Evolutionary conservation across 345 rosid genomes (phyloP), one percentile per base, ranked within the genome.

Genomic region (Iberis pinnata): DNA sequence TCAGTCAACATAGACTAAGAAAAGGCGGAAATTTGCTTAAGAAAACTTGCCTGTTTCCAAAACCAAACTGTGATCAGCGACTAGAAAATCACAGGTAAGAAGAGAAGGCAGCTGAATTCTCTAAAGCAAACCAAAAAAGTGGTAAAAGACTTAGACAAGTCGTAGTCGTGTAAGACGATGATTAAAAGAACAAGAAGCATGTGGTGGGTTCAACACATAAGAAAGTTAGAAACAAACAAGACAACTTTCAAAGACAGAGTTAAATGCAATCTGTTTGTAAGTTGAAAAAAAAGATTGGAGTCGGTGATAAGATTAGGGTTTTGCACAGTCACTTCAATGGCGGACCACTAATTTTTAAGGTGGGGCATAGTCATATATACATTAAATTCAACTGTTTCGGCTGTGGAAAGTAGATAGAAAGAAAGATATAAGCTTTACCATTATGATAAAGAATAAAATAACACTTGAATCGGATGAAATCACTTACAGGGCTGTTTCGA

Each of bases 281-380:
- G 64, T 69, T 65, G 64, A 50, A 46, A 26, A 26, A 26, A 43
- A 16, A 52, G 65, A 62, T n/a, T n/a, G n/a, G n/a, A n/a, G n/a
- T n/a, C n/a, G n/a, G 59, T 62, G 49, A 69, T 43, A 57, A 56
- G 54, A 57, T 26, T 56, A 68, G 67, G 67, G 68, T 49, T 68
- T 68, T 16, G 39, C 42, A 60, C 24, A 68, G 44, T 55, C 67
- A 61, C 61, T 69, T 53, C 61, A 33, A 63, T 52, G 64, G 69
- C 65, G 69, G 65, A 69, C 73, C 69, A 69, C 63, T 69, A 32
- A 43, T 53, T n/a, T n/a, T n/a, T n/a, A 39, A 47, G 40, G 73
- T 69, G 69, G 73, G 73, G 12, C n/a, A 61, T 61, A 29, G 35
- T 37, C 42, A 25, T 33, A 41, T 22, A 18, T 40, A n/a, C n/a